Evolutionary conservation across 768 basidiomycete genomes (phyloP), one percentile per base, ranked within the genome.

Genomic region (Trametes villosa): DNA sequence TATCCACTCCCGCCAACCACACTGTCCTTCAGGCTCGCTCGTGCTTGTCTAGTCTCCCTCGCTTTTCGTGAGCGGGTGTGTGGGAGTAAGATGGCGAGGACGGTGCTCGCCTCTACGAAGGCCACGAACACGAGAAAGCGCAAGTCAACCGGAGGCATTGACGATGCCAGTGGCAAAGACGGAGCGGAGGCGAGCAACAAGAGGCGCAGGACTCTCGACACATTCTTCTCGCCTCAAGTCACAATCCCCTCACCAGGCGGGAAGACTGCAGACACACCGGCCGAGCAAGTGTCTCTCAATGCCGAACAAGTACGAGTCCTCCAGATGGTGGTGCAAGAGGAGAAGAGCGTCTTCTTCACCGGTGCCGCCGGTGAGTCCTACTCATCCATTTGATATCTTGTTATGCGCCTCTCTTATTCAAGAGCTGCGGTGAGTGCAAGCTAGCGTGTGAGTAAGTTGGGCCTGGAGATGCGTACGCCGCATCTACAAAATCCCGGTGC

Each of bases 281-380:
- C 57, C n/a, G 67, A 71, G 24, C 62, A 66, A 20, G 79, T 85
- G 2, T 67, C 77, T 7, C 76, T 87, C 44, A 84, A 82, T 59
- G 72, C 76, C 9, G 85, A 88, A 62, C 87, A 88, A 67, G 74
- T 76, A 40, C 70, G 70, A 30, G 81, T 88, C 0, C 65, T 87
- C 46, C 70, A 72, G 38, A 75, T 86, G 71, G 79, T 78, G 3
- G 81, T 87, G 11, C 81, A 86, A 2, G 80, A 83, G 33, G 82
- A 79, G 12, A 80, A 83, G 72, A 86, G 74, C 48, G 78, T 89
- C 17, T 88, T 89, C 73, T 88, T 88, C 68, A 88, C 87, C 9
- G 87, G 87, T 4, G 81, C 83, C 5, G 87, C 87, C n/a, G 86
- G 86, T 86, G 62, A 50, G 78, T 67, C 13, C 7, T 30, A 12